phyloP scores from a whole-genome alignment of 495 filamentous ascomycete species.

The Xylaria castorea region DNA sequence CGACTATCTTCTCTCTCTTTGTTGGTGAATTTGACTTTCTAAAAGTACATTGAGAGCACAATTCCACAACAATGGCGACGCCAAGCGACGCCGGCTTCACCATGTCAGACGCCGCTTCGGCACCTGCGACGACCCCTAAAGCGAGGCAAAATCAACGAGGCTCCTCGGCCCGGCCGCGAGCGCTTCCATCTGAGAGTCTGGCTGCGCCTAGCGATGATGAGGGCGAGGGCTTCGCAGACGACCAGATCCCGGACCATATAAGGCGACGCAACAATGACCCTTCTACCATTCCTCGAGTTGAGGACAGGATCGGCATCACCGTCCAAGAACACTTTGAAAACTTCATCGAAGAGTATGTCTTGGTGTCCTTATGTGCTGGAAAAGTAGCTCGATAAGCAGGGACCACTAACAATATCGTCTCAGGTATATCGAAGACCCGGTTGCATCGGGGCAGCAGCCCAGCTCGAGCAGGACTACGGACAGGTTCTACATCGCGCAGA shows the following conservation, averaged over 20 bases:
- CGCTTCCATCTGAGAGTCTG: slow-evolving; percentile 69
- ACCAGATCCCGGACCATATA: slow-evolving; percentile 60
- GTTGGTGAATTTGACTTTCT: background rate
- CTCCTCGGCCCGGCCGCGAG: slow-evolving; percentile 66
- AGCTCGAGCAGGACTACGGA: slow-evolving; percentile 80
- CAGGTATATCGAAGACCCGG: slow-evolving; percentile 79
- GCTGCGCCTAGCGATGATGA: slow-evolving; percentile 69
- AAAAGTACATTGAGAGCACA: slow-evolving; percentile 12
- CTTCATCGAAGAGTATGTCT: slow-evolving; percentile 80
- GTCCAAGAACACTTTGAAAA: slow-evolving; percentile 85
- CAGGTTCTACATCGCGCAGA: slow-evolving; percentile 96
- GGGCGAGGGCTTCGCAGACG: slow-evolving; percentile 64
- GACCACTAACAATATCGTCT: background rate
- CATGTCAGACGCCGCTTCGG: slow-evolving; percentile 51
- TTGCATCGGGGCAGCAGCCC: slow-evolving; percentile 72
- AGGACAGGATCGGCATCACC: slow-evolving; percentile 84
- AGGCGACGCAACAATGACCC: slow-evolving; percentile 63
- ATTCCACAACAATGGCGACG: slow-evolving; percentile 41
- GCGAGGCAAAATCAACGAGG: slow-evolving; percentile 46
- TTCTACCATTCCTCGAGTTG: slow-evolving; percentile 75
- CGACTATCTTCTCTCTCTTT: background rate
- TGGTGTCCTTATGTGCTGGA: background rate
- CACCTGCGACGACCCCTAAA: slow-evolving; percentile 44
- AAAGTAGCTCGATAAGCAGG: background rate
- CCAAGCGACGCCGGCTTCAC: slow-evolving; percentile 53